phyloP scores from a whole-genome alignment of 257 asterid species.

The Vinca minor region DNA sequence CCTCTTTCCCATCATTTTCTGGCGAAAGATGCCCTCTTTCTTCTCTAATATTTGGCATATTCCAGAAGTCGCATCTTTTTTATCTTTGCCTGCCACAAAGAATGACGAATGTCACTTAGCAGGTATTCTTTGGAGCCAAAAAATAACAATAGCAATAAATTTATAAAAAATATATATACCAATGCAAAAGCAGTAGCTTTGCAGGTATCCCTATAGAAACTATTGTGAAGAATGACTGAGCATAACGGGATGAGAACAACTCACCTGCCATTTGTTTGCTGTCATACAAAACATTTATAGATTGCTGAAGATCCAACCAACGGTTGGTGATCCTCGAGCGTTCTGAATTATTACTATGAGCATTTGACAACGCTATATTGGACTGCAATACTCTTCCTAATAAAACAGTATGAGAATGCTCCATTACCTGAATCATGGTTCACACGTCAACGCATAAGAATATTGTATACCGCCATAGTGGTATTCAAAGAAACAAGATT shows the following conservation, averaged over 20 bases:
- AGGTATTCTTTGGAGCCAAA: background rate
- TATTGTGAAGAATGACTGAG: background rate
- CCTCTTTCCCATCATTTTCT: conserved; percentile 99
- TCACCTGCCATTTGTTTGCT: conserved; percentile 68
- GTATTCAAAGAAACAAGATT: conserved; percentile 5
- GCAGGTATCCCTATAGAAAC: background rate
- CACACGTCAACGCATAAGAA: background rate
- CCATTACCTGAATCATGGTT: conserved; percentile 60
- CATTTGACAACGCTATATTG: conserved; percentile 66
- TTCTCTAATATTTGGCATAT: conserved; percentile 80
- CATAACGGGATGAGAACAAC: conserved; percentile 22
- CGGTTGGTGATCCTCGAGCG: conserved; percentile 52
- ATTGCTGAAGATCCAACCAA: conserved; percentile 93
- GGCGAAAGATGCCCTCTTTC: conserved; percentile 96
- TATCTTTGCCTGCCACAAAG: conserved; percentile 44
- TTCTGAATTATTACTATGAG: conserved; percentile 45
- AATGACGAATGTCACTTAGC: conserved; percentile 10
- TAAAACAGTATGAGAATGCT: conserved; percentile 77
- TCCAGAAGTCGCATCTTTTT: conserved; percentile 48
- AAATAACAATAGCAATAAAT: background rate
- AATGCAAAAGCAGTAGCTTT: background rate
- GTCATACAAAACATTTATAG: conserved; percentile 64
- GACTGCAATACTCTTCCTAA: conserved; percentile 74
- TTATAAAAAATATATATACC: background rate
- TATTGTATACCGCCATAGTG: background rate